Evolutionary conservation across 495 filamentous ascomycete species (phyloP).

Genomic region (Staphylotrichum tortipilum): DNA sequence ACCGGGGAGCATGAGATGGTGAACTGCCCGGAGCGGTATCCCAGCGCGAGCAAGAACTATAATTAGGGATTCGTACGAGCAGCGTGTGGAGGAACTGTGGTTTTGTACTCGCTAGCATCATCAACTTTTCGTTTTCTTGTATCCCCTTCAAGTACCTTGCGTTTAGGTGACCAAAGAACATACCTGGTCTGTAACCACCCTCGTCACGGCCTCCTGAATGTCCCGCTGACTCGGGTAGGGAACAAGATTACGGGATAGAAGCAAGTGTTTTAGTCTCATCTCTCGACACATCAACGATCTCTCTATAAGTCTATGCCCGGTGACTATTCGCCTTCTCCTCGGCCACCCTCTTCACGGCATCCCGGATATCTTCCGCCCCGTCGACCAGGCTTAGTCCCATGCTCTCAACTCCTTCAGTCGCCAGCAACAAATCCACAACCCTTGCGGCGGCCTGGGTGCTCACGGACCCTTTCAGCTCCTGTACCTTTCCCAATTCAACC

Average conservation of each 20-base stretch:
- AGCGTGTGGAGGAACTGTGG: too few species aligned
- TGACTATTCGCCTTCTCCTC: conserved; percentile 54
- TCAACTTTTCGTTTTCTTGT: too few species aligned
- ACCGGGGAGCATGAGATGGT: background rate
- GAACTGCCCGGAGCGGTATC: background rate
- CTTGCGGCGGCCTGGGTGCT: conserved; percentile 62
- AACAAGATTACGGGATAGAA: too few species aligned
- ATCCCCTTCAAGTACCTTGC: too few species aligned
- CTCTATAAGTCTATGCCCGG: conserved; percentile 59
- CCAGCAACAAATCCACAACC: conserved; percentile 56
- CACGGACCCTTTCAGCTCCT: conserved; percentile 42
- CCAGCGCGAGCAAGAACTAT: background rate
- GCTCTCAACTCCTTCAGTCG: conserved; percentile 40
- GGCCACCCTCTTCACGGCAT: conserved; percentile 58
- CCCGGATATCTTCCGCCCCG: conserved; percentile 48
- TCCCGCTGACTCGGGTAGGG: too few species aligned
- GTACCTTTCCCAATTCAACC: conserved; percentile 58
- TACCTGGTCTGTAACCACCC: background rate
- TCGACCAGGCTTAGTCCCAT: conserved; percentile 41
- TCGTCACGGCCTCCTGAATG: background rate
- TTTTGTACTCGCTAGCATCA: too few species aligned
- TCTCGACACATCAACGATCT: too few species aligned
- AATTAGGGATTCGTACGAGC: too few species aligned
- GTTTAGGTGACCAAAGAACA: too few species aligned
- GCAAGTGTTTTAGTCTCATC: too few species aligned